Conservation (phyloP, 176 grass and related monocot genomes). For the Rhynchospora breviuscula region DNA sequence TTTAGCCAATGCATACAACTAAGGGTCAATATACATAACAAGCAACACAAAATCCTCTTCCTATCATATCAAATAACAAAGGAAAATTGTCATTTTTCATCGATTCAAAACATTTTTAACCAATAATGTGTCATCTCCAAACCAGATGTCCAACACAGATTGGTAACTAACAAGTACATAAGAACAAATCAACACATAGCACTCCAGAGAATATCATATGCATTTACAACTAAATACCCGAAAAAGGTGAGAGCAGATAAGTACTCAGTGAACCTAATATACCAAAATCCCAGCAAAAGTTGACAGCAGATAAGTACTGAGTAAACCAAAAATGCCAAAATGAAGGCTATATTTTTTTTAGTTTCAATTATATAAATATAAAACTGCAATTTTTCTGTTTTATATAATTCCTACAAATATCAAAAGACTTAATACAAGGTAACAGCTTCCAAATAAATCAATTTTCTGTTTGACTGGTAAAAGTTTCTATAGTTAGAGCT, state of each 20-base stretch:
- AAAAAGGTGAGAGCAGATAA: background rate
- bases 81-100: background rate
- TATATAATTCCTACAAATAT: background rate
- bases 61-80: background rate
- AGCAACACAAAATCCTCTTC: background rate
- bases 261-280: background rate
- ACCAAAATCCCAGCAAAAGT: background rate
- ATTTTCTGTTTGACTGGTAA: background rate
- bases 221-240: background rate
- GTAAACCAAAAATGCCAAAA: background rate
- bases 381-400: background rate
- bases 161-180: background rate
- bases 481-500: background rate
- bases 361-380: background rate
- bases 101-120: background rate
- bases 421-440: background rate
- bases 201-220: background rate
- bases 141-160: background rate
- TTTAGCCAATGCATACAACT: background rate
- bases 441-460: background rate
- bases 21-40: conserved; percentile 5
- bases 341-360: background rate
- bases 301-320: background rate
- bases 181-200: background rate
- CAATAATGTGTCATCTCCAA: background rate